phyloP scores from a whole-genome alignment of 768 basidiomycete species.

The Strobilomyces dryophilus region DNA sequence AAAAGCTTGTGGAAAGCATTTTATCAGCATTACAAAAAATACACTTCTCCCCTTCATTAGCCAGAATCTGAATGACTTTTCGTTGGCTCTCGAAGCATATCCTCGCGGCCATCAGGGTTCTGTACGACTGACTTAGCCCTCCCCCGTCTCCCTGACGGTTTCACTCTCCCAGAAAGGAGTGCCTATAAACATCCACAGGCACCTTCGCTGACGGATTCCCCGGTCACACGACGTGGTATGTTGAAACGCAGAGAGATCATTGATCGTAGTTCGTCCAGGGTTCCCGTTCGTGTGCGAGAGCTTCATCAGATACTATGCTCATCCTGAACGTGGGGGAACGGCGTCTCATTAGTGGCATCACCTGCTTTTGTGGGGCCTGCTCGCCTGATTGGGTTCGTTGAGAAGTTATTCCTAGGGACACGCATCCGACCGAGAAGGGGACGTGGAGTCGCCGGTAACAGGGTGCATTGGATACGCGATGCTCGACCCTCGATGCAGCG shows the following conservation, averaged over 20 bases:
- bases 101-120: slow-evolving; percentile 1
- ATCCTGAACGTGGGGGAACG: slow-evolving; percentile 9
- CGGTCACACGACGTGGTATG: slow-evolving; percentile 4
- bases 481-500: not conserved
- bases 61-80: slow-evolving; percentile 5
- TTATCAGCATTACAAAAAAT: not conserved
- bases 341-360: not conserved
- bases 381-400: not conserved
- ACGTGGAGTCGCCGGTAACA: not conserved
- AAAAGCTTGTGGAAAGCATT: too few species aligned
- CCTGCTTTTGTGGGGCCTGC: not conserved
- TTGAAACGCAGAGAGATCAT: slow-evolving; percentile 7
- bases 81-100: slow-evolving; percentile 8
- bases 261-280: slow-evolving; percentile 6
- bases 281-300: not conserved
- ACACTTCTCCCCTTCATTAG: not conserved
- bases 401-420: not conserved
- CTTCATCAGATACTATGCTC: not conserved
- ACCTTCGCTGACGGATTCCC: slow-evolving; percentile 21
- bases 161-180: slow-evolving; percentile 8
- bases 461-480: not conserved
- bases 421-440: not conserved
- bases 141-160: slow-evolving; percentile 3
- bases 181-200: slow-evolving; percentile 15
- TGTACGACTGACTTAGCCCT: not conserved